These are phyloP conservation scores for Pleurotus pulmonarius DNA, from an alignment of 768 basidiomycete genomes.

Conservation along the genomic window DNA sequence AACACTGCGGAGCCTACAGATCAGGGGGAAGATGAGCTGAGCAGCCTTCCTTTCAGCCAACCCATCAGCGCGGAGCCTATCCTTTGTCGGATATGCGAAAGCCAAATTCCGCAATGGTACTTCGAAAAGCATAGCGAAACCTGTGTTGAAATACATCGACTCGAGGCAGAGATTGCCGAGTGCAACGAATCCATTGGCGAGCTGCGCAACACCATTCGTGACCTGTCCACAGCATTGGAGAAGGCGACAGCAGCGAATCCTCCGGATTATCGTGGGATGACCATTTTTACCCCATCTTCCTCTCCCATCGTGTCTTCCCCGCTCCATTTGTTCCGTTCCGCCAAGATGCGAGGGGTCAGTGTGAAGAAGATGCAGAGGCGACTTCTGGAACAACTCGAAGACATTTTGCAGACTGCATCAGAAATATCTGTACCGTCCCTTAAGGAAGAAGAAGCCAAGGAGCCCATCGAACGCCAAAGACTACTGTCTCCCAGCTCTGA, in stretches of 20 bases:
- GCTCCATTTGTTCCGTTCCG: slow-evolving; percentile 70
- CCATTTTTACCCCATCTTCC: slow-evolving; percentile 71
- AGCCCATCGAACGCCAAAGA: slow-evolving; percentile 90
- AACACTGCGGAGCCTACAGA: slow-evolving; percentile 17
- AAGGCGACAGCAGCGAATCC: slow-evolving; percentile 60
- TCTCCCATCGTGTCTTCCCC: slow-evolving; percentile 73
- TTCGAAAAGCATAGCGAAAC: slow-evolving; percentile 99
- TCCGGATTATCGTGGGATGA: slow-evolving; percentile 86
- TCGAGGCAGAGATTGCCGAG: slow-evolving; percentile 92
- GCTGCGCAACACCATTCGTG: slow-evolving; percentile 80
- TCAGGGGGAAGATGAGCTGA: slow-evolving; percentile 45
- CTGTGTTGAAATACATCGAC: slow-evolving; percentile 90
- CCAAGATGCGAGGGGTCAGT: slow-evolving; percentile 74
- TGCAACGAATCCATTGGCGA: slow-evolving; percentile 93
- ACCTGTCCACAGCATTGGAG: slow-evolving; percentile 70
- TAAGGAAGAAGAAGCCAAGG: slow-evolving; percentile 87
- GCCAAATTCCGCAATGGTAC: slow-evolving; percentile 96
- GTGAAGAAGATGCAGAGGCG: slow-evolving; percentile 80
- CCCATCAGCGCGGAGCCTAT: slow-evolving; percentile 82
- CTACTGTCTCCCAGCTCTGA: slow-evolving; percentile 89
- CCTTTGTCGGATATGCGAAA: slow-evolving; percentile 96
- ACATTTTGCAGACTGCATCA: slow-evolving; percentile 73
- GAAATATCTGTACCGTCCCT: slow-evolving; percentile 86
- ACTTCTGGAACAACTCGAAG: slow-evolving; percentile 82
- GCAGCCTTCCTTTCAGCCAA: slow-evolving; percentile 72